Evolutionary conservation across 2,329 filamentous ascomycete genomes (phyloP), one percentile per base, ranked within the genome.

Genomic region (Ploettnerulaceae sp.): DNA sequence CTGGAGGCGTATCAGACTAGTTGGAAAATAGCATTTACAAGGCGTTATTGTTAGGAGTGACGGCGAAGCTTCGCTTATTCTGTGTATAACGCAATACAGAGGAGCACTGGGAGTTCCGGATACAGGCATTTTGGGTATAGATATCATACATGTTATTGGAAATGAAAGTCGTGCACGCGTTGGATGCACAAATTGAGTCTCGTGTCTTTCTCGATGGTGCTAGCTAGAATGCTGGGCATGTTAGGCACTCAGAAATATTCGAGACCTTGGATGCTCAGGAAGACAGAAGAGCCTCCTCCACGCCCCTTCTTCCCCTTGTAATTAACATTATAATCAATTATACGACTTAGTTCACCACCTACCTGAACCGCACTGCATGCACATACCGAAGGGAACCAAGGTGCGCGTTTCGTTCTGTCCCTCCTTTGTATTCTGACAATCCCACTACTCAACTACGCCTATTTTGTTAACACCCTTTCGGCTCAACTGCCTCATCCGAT

Each of bases 1-100:
- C 39, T 15, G 56, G 52, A 9, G 51, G 48, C 32, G 43, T 59
- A 36, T 59, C 54, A 45, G 56, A 61, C 41, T 61, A 55, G 49
- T 41, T 7, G 11, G 20, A 25, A 29, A 39, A 38, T 35, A 56
- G 51, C 55, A 57, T 55, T 54, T 53, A 28, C 31, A 34, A 14
- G 53, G 56, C 53, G 56, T 57, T 55, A 26, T 32, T 36, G 22
- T 31, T 37, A 26, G 17, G 22, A 28, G n/a, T 9, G 39, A n/a
- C 4, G 26, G 11, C 12, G 12, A 18, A 20, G 28, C 11, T 25
- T 26, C 29, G 32, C 15, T 28, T 6, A 3, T 14, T 36, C 24
- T 45, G 28, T 45, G 17, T 36, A 24, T 26, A 34, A n/a, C 11
- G n/a, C 35, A 20, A 22, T 21, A 26, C 21, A 35, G 40, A 15